Evolutionary conservation across 257 asterid genomes (phyloP), one percentile per base, ranked within the genome.

Genomic region (Craterostigma plantagineum): DNA sequence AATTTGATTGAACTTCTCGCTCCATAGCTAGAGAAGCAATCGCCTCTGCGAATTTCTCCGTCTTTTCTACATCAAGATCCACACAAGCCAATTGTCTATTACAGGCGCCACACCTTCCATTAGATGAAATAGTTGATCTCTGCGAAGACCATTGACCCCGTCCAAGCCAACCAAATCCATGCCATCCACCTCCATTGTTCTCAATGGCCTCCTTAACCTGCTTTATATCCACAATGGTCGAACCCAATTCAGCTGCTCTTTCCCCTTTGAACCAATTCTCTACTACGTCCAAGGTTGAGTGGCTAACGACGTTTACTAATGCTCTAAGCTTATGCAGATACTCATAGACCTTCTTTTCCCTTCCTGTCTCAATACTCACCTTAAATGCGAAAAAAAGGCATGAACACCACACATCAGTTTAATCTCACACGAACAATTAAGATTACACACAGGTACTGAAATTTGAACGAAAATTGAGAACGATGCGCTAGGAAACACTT

Each of bases 131-230:
- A 53, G 27, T 62, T 12, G 83, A 63, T 55, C 69, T 76, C 51
- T 49, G 64, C 43, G 63, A 56, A 36, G 47, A 58, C 98, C 98
- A 87, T 38, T 62, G 71, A 16, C 95, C 95, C 69, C 56, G 50
- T 34, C 95, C 86, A 42, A 82, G 72, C 92, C 93, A 87, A 27
- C 95, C 95, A 48, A 72, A 76, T 45, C 98, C 95, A 54, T 87
- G 95, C 93, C 93, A 82, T 43, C 98, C 95, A 54, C 92, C 95
- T 38, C 95, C 98, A 56, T 79, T 79, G 57, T 48, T 65, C 30
- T 55, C 14, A 36, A 63, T 44, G 33, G 71, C 70, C 61, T 76
- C 92, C 64, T 72, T 79, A 52, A 76, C 67, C 61, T 55, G 68
- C 55, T 48, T 65, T 50, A 14, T 53, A 54, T 67, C 66, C 58